Evolutionary conservation across 306 rosid species (phyloP).

Genomic region (Prosopis cineraria): DNA sequence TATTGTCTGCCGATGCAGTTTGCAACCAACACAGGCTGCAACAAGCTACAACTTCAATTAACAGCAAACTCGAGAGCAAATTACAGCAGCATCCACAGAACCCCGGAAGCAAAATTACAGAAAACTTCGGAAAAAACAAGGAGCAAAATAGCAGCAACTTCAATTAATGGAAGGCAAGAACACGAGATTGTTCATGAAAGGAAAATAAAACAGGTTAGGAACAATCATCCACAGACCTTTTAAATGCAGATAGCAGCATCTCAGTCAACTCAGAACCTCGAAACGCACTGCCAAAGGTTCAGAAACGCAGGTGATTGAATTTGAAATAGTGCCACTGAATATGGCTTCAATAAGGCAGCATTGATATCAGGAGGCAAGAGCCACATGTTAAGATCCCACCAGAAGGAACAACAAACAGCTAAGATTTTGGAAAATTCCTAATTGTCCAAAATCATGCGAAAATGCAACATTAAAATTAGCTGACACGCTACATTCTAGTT

Average conservation of each 20-base stretch:
- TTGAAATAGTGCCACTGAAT: not conserved
- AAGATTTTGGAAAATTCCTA: not conserved
- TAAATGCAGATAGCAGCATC: not conserved
- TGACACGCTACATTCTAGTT: not conserved
- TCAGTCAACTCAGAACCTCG: not conserved
- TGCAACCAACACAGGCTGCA: not conserved
- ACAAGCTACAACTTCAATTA: not conserved
- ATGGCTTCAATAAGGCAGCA: not conserved
- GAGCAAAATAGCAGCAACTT: not conserved
- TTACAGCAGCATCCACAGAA: not conserved
- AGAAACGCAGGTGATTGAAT: not conserved
- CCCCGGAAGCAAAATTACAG: not conserved
- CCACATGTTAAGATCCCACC: not conserved
- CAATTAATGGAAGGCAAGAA: not conserved
- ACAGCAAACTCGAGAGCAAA: not conserved
- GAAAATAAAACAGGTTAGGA: not conserved
- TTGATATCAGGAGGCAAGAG: not conserved
- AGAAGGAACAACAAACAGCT: not conserved
- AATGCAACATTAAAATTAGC: not conserved
- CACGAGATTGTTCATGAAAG: not conserved
- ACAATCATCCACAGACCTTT: not conserved
- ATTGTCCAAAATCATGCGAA: not conserved
- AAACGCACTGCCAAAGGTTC: not conserved
- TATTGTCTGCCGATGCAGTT: not conserved
- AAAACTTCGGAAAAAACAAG: not conserved